Base-by-base conservation (phyloP, 2,329 filamentous ascomycete genomes). In the Fusarium sp. region DNA sequence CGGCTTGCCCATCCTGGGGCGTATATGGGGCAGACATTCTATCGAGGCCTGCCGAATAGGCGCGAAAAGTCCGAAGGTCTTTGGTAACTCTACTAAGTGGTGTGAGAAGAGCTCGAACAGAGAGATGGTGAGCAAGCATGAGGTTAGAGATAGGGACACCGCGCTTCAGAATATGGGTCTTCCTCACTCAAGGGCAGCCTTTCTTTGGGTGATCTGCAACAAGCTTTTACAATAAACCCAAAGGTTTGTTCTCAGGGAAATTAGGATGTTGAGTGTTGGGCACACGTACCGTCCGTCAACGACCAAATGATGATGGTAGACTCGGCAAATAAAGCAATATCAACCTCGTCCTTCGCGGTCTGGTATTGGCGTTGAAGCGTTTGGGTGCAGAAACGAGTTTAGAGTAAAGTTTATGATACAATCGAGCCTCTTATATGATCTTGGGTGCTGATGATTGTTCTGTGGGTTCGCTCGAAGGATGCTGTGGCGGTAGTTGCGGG, bases 1-100 rank as follows among this genome's bases (percentile, higher is more conserved):
- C 85, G 72, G 92, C 85, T 47, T 89, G 82, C 11, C 84, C 82
- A 75, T 97, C 87, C 79, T 97, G 95, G 6, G 85, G 78, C 64
- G 83, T 80, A 76, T 89, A 91, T 3, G 92, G 92, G 23, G 85
- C 69, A 54, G 71, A 68, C 78, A 79, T 79, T 19, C 20, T 57
- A 27, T 47, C 23, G 25, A 37, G 19, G 19, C 33, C 40, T 13
- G 30, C 35, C 46, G 44, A 27, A 35, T 51, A 37, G 32, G 19
- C 44, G 23, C 25, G 45, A 39, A 27, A 30, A 23, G 41, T 52
- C 32, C 20, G 54, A 17, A 32, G 37, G 33, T 30, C 11, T 14
- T 35, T 30, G 19, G 41, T 44, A 37, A 19, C 27, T 58, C 59
- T 68, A 9, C 20, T 44, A 19, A 55, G 13, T 23, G 41, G 22